phyloP scores from a whole-genome alignment of 768 basidiomycete species.

The Pleurotus giganteus region DNA sequence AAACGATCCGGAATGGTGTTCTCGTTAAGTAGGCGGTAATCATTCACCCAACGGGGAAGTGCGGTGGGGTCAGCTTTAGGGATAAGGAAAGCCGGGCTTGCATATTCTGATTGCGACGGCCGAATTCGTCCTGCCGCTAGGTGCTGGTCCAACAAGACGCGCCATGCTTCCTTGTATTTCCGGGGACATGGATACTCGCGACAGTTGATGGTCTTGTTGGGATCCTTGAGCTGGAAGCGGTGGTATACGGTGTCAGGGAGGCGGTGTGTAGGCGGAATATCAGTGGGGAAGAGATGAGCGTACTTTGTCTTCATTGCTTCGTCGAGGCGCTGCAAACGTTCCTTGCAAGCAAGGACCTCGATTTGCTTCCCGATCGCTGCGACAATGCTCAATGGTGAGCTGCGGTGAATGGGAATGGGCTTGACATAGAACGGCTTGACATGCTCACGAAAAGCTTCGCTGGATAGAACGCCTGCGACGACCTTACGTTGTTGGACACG shows the following conservation, averaged over 20 bases:
- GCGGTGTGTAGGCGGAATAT: slow-evolving; percentile 17
- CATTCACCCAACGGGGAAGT: slow-evolving; percentile 24
- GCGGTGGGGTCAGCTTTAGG: slow-evolving; percentile 25
- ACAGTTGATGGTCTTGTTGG: slow-evolving; percentile 13
- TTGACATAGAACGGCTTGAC: too few species aligned
- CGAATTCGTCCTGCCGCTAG: slow-evolving; percentile 25
- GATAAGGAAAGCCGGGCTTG: slow-evolving; percentile 30
- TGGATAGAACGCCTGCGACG: too few species aligned
- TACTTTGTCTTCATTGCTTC: background rate
- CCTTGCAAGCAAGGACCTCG: background rate
- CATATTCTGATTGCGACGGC: slow-evolving; percentile 19
- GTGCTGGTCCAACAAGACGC: slow-evolving; percentile 24
- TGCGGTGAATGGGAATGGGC: too few species aligned
- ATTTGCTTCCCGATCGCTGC: background rate
- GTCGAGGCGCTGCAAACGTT: background rate
- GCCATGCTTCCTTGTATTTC: slow-evolving; percentile 30
- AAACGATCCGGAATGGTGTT: slow-evolving; percentile 21
- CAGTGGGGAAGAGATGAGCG: background rate
- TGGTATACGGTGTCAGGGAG: slow-evolving; percentile 21
- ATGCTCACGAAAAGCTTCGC: too few species aligned
- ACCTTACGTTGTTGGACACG: too few species aligned
- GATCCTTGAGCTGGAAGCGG: slow-evolving; percentile 19
- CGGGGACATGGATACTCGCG: slow-evolving; percentile 24
- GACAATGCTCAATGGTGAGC: too few species aligned
- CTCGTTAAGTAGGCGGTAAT: slow-evolving; percentile 23